Percentiles rank a stretch among this genome's conserved stretches.
Evolutionary conservation across 208 protist genomes (phyloP).

Genomic region (Sergeia podlipaevii): DNA sequence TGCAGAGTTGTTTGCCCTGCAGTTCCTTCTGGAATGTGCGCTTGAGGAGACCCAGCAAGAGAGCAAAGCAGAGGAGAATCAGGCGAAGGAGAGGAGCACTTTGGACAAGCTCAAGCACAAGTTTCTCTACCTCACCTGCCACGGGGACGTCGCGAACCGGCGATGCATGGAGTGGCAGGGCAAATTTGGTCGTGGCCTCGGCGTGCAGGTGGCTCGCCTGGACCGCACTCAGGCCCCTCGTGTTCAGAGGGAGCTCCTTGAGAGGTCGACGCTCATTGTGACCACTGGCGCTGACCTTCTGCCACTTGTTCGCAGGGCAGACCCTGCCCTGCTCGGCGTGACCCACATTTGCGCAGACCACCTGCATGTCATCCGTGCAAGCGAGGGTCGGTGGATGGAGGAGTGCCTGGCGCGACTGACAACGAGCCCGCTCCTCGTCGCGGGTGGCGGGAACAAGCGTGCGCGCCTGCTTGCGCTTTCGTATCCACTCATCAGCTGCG

Average conservation of each 20-base stretch:
- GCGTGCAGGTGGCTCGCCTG: slow-evolving; percentile 55
- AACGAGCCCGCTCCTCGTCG: slow-evolving; percentile 53
- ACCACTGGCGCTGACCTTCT: slow-evolving; percentile 42
- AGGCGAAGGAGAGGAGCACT: background rate
- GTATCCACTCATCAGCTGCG: slow-evolving; percentile 78
- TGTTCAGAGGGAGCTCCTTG: slow-evolving; percentile 20
- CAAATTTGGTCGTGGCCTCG: slow-evolving; percentile 73
- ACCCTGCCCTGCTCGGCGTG: slow-evolving; percentile 36
- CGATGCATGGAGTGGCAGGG: slow-evolving; percentile 76
- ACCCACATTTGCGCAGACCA: slow-evolving; percentile 84
- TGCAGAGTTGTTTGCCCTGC: slow-evolving; percentile 83
- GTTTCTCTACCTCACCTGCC: slow-evolving; percentile 78
- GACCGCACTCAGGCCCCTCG: slow-evolving; percentile 12
- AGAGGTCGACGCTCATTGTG: slow-evolving; percentile 58
- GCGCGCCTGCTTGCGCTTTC: slow-evolving; percentile 81
- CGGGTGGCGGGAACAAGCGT: slow-evolving; percentile 30
- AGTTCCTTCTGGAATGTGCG: slow-evolving; percentile 67
- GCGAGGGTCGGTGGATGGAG: slow-evolving; percentile 76
- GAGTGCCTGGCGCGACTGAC: slow-evolving; percentile 80
- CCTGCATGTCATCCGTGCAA: slow-evolving; percentile 69
- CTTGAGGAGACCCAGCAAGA: slow-evolving; percentile 22
- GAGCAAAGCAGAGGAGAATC: background rate
- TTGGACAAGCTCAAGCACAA: slow-evolving; percentile 18
- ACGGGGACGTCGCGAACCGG: slow-evolving; percentile 61
- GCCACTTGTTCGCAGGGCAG: slow-evolving; percentile 40